Evolutionary conservation across 2,329 filamentous ascomycete species (phyloP), one percentile per base, ranked within the genome.

Genomic region (Aphanocladium album): DNA sequence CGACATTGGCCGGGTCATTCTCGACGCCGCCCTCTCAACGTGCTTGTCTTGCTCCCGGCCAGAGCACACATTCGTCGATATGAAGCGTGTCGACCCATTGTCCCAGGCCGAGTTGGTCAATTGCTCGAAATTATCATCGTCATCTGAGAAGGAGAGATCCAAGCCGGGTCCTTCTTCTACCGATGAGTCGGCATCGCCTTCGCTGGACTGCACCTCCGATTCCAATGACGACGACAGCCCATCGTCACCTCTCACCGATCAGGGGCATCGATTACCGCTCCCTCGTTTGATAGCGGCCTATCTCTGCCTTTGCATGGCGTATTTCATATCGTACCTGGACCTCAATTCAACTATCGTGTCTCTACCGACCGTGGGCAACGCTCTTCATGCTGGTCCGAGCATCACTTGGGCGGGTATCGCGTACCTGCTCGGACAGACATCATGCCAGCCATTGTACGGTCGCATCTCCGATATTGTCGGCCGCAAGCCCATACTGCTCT

Each of bases 381-480:
- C 33, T 17, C 37, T 45, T 7, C 33, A 56, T 17, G 27, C 53
- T 43, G 53, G 37, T 17, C 53, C 37, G 3, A 56, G 53, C 37
- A 56, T 45, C 21, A 56, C 53, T 11, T 56, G 47, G 53, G 53
- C 41, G 12, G 53, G 37, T 41, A 56, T 39, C 16, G 53, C 53
- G 2, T 45, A 45, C 27, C 53, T 56, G 7, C 53, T 56, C 12
- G 53, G 33, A 16, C 37, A 56, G 37, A 45, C 37, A 3, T 41
- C 53, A 46, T 56, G 35, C 27, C 75, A 77, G 60, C 68, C 77
- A 3, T 60, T 76, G 1, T 72, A 76, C 57, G 74, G 74, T 2
- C 66, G 74, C 2, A 67, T 76, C 5, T 76, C 74, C 0, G 74
- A 76, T 52, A 75, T 76, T 19, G 75, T 71, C 69, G 73, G 71